Base-by-base conservation (phyloP, 1,284 basidiomycete species). In the Moesziomyces antarcticus region DNA sequence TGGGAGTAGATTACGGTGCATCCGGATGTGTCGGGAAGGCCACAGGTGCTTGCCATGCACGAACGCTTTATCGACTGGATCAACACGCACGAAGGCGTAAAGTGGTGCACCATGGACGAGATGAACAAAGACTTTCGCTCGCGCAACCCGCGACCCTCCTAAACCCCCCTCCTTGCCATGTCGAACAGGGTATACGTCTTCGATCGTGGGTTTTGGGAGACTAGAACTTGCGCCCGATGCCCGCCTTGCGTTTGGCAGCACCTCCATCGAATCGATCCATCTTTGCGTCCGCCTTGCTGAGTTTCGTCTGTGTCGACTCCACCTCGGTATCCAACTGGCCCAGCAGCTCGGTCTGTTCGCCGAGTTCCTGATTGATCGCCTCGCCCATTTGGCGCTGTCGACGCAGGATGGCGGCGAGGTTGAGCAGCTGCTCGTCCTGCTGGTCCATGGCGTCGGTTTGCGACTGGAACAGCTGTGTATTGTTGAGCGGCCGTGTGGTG, bases 371-470 rank as follows among this genome's bases (percentile, higher is more conserved):
- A 60, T 89, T 88, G 71, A 99, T 98, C 18, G 94, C 93, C 70
- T 92, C 87, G 11, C 95, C 96, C 48, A 98, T 88, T 56, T 92
- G 89, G 74, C 90, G 88, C 85, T 98, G 95, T 43, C 93, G 88
- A 69, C 89, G 89, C n/a, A 99, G 86, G 62, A 97, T 90, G 0
- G 92, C 88, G 0, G 92, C 90, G 41, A 99, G 86, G 71, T 91
- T 89, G 13, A 90, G 87, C 25, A 97, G 87, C 79, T 95, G 91
- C 30, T 87, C 81, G 80, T 98, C 95, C 84, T 99, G 96, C 62
- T 90, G 87, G 48, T 90, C 88, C 84, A 98, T 91, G 84, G 92
- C 90, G 22, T 87, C 86, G 74, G 91, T 87, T 83, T 98, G 95
- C 56, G 95, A 86, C 73, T 91, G 88, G 22, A 95, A 82, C 30